These are phyloP conservation scores for Penicillium lividum DNA, from an alignment of 495 filamentous ascomycete genomes.

Conservation along the genomic window DNA sequence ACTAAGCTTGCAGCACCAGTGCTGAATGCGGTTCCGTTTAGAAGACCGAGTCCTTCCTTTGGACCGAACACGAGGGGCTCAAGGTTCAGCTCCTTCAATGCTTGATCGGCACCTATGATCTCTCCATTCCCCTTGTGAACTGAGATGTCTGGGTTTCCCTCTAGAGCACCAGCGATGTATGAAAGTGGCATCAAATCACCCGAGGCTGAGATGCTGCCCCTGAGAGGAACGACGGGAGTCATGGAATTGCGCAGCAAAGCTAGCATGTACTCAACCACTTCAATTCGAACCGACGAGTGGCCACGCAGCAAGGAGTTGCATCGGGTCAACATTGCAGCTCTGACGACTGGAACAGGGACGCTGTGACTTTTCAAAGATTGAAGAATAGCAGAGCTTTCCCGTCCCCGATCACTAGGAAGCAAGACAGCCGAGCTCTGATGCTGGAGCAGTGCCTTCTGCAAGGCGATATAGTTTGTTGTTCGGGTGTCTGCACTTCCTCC, in stretches of 20 bases:
- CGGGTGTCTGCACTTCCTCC: conserved; percentile 63
- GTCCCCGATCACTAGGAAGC: neutral
- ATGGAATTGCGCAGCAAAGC: neutral
- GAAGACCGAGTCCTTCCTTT: conserved; percentile 58
- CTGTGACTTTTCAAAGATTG: neutral
- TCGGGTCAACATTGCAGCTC: neutral
- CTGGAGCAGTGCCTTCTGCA: conserved; percentile 35
- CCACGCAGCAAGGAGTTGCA: neutral
- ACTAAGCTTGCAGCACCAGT: conserved; percentile 54
- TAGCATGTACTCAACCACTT: neutral
- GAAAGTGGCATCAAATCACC: conserved; percentile 58
- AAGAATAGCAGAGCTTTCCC: neutral
- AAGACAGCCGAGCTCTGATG: neutral
- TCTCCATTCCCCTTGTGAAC: neutral
- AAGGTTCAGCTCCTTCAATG: neutral
- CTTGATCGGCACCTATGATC: neutral
- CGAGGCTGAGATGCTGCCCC: conserved; percentile 65
- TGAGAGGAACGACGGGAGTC: neutral
- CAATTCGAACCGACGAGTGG: neutral
- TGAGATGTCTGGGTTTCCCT: conserved; percentile 17
- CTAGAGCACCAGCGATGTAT: conserved; percentile 9
- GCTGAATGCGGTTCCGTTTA: conserved; percentile 69
- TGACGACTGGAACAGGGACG: neutral
- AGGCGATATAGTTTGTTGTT: conserved; percentile 34
- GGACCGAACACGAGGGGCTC: neutral